Percentiles rank a stretch among this genome's conserved stretches.
These are phyloP conservation scores for Amniculicola lignicola DNA, from an alignment of 495 filamentous ascomycete species.

Conservation along the genomic window DNA sequence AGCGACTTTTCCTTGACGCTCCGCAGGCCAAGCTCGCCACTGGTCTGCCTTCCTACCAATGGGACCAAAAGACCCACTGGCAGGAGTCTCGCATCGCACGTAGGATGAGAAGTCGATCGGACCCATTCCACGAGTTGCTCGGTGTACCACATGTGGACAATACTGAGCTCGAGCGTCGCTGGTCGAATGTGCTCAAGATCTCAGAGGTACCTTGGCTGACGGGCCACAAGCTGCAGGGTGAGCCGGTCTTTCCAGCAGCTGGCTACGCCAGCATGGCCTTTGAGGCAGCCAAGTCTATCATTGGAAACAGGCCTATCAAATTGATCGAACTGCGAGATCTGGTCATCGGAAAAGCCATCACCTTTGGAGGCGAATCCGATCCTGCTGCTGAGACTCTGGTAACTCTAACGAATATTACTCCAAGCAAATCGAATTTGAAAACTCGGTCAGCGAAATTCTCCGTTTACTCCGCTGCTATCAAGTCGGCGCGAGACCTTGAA, in stretches of 20 bases:
- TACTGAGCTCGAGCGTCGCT: background rate
- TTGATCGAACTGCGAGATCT: background rate
- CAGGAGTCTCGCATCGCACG: background rate
- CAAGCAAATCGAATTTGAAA: no score
- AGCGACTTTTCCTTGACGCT: background rate
- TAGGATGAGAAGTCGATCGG: background rate
- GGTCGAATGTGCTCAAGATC: conserved; percentile 1
- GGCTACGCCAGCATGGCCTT: conserved; percentile 22
- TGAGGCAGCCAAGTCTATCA: conserved; percentile 5
- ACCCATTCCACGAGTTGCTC: conserved; percentile 1
- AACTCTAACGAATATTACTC: background rate
- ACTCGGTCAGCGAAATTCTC: background rate
- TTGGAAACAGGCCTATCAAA: background rate
- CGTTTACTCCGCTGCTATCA: background rate
- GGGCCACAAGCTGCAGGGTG: conserved; percentile 44
- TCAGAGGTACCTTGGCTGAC: conserved; percentile 45
- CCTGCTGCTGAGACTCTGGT: background rate
- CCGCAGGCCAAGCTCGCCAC: background rate
- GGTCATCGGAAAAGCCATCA: background rate
- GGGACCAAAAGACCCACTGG: conserved; percentile 5
- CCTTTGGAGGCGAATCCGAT: conserved; percentile 1
- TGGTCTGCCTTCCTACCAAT: conserved; percentile 9
- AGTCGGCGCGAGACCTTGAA: conserved; percentile 3
- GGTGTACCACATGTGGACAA: background rate
- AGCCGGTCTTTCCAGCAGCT: conserved; percentile 31